Evolutionary conservation across 192 early-diverging fungal genomes (phyloP), one percentile per base, ranked within the genome.

Genomic region (Lobosporangium transversale): DNA sequence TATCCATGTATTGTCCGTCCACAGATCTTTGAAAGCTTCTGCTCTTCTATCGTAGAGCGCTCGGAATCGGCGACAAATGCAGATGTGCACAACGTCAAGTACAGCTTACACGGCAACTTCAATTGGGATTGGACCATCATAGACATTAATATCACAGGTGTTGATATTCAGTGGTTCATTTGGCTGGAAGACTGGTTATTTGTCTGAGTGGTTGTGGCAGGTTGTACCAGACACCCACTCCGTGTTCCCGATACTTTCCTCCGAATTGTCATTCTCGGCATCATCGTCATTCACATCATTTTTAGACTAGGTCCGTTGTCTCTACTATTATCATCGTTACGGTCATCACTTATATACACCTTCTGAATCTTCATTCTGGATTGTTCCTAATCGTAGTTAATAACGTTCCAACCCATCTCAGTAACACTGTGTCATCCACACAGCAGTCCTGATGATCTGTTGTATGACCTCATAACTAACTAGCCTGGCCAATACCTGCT

Each of bases 31-130:
- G 2, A 9, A n/a, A n/a, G n/a, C n/a, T 35, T 27, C 62, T 70
- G 18, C 27, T 62, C 24, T 62, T 70, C 0, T 70, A 33, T 15
- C 50, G 30, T 6, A 70, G 53, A 2, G 68, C 33, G 24, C 23
- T 47, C 48, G 64, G 70, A 33, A 65, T 74, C 2, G 32, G 59
- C 65, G 31, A 74, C 62, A n/a, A 74, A 18, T 10, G 24, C 47
- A 11, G 70, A 62, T 27, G 54, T 58, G 45, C 55, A 58, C 45
- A 20, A 64, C 63, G 14, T 64, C 55, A 2, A 73, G 44, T 21
- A 73, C 62, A 1, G 70, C 70, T 27, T 64, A 53, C 70, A 64
- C 64, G 9, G 70, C 70, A 1, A 64, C 56, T 15, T 73, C 48
- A 10, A 44, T 49, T 18, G 70, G 70, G 48, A 73, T 73, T 42